Evolutionary conservation across 352 stramenopile species (phyloP), one percentile per base, ranked within the genome.

Genomic region (Pythium aphanidermatum): DNA sequence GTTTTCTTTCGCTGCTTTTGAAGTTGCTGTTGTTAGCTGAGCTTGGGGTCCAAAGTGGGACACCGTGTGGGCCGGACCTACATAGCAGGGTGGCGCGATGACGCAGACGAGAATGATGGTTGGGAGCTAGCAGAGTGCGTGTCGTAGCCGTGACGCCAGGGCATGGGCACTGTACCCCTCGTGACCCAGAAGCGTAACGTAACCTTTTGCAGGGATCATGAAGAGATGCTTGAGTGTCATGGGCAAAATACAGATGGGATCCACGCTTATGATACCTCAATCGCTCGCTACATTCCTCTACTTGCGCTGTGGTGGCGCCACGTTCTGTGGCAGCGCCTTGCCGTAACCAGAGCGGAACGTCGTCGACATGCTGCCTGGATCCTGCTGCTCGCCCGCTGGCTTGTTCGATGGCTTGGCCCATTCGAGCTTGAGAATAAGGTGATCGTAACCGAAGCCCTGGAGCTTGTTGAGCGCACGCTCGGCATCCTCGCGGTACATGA

Each of bases 361-460:
- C 29, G 83, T 95, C 55, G 76, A 72, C 69, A 87, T 85, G 55
- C 71, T 84, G 55, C 83, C 80, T 34, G 74, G 70, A 43, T 95
- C 73, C 50, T 61, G 58, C 38, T 65, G 65, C 45, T 74, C 74
- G 48, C 80, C 58, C 20, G 70, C 70, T 23, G 70, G 74, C 73
- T 88, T 96, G 82, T 74, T 95, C 49, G 83, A 92, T 6, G 96
- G 97, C 83, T 98, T 97, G 47, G 97, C 97, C 96, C 96, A 99
- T 77, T 99, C 97, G 46, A 99, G 80, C 83, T 99, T 99, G 48
- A 99, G 80, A 73, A 99, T 99, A 66, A 99, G 84, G 76, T 99
- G 96, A 72, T 99, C 96, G 67, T 99, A 99, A 40, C 97, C 97
- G 74, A 96, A 98, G 39, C 96, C 96, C 63, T 95, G 80, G 38